These are phyloP conservation scores for Antitrichia curtipendula DNA, from an alignment of 225 moss, liverwort and hornwort species.

Conservation along the genomic window DNA sequence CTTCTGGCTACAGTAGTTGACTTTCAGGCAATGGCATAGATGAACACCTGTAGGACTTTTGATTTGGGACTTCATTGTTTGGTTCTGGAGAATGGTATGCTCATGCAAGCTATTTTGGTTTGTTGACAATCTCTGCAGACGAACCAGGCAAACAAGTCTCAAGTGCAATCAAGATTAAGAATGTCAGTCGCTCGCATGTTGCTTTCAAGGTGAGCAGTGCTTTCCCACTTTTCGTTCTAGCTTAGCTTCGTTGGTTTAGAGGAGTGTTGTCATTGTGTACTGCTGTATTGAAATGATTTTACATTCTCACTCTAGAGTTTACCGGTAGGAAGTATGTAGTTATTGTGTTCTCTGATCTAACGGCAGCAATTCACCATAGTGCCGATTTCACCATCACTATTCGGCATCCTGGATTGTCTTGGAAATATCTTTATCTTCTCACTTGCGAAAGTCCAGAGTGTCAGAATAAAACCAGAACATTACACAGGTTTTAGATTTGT, in stretches of 20 bases:
- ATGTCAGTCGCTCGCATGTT: slow-evolving; percentile 82
- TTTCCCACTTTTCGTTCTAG: neutral
- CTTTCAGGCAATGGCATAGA: neutral
- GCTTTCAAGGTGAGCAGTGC: slow-evolving; percentile 80
- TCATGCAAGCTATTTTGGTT: neutral
- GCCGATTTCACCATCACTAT: neutral
- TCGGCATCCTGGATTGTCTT: neutral
- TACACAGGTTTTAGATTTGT: neutral
- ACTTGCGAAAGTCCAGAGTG: neutral
- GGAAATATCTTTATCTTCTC: neutral
- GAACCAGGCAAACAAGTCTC: slow-evolving; percentile 96
- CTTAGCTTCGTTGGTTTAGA: neutral
- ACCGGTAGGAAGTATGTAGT: neutral
- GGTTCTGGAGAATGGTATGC: neutral
- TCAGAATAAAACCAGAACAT: neutral
- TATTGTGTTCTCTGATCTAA: neutral
- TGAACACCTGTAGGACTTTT: neutral
- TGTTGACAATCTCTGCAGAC: slow-evolving; percentile 28
- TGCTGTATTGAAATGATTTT: neutral
- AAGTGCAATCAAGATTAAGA: slow-evolving; percentile 94
- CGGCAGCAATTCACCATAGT: neutral
- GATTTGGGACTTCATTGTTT: neutral
- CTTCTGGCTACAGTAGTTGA: neutral
- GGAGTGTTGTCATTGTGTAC: neutral
- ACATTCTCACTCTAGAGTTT: neutral